These are phyloP conservation scores for Gautieria morchelliformis DNA, from an alignment of 768 basidiomycete species.

Conservation along the genomic window DNA sequence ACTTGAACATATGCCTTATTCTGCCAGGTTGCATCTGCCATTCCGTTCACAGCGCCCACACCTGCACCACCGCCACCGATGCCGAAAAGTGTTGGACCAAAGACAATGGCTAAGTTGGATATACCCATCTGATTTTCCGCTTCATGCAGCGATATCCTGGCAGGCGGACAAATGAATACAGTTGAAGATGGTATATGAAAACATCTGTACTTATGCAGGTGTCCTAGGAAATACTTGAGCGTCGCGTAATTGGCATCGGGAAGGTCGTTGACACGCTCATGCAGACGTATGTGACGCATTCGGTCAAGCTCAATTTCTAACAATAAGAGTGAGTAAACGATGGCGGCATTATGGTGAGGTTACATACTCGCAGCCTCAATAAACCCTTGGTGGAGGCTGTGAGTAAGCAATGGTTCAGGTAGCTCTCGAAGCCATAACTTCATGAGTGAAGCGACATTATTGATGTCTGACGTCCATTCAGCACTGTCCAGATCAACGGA, in stretches of 20 bases:
- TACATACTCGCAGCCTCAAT: slow-evolving; percentile 88
- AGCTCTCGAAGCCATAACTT: slow-evolving; percentile 96
- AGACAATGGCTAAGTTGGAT: slow-evolving; percentile 91
- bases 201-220: slow-evolving; percentile 67
- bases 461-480: slow-evolving; percentile 92
- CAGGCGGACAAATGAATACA: not conserved
- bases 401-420: slow-evolving; percentile 87
- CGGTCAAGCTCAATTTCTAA: slow-evolving; percentile 89
- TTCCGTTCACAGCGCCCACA: slow-evolving; percentile 33
- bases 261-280: slow-evolving; percentile 95
- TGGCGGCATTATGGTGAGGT: not conserved
- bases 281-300: slow-evolving; percentile 87
- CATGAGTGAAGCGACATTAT: slow-evolving; percentile 87
- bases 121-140: slow-evolving; percentile 84
- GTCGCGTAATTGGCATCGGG: slow-evolving; percentile 99
- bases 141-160: slow-evolving; percentile 67
- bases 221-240: slow-evolving; percentile 89
- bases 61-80: not conserved
- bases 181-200: slow-evolving; percentile 6
- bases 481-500: slow-evolving; percentile 77
- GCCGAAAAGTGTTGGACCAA: slow-evolving; percentile 96
- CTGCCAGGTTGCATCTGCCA: slow-evolving; percentile 64
- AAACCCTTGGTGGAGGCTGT: slow-evolving; percentile 79
- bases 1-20: slow-evolving; percentile 44
- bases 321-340: slow-evolving; percentile 1